These are phyloP conservation scores for Clausena lansium DNA, from an alignment of 345 rosid genomes.

Conservation along the genomic window DNA sequence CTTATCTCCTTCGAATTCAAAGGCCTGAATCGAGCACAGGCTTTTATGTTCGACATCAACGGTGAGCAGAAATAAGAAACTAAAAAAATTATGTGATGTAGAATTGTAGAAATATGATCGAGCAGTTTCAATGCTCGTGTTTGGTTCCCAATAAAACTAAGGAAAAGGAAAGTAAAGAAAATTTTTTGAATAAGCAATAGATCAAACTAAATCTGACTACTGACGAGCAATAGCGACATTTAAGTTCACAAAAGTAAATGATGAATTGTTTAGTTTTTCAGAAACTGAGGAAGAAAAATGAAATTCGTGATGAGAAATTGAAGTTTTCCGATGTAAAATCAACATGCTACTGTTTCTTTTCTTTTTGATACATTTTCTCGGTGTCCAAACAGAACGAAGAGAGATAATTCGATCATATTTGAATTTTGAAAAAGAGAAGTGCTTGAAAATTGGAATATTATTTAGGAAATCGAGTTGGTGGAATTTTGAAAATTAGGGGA, in stretches of 20 bases:
- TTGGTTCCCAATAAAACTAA: conserved; percentile 1
- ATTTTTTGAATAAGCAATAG: background rate
- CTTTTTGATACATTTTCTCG: background rate
- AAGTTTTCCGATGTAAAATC: background rate
- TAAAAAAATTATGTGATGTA: background rate
- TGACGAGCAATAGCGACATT: background rate
- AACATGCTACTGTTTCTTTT: background rate
- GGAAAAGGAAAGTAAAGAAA: background rate
- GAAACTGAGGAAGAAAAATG: background rate
- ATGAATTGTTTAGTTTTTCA: background rate
- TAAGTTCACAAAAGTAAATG: background rate
- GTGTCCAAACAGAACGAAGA: background rate
- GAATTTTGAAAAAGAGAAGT: background rate
- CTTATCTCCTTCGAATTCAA: conserved; percentile 60
- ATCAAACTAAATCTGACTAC: background rate
- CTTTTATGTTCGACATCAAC: conserved; percentile 56
- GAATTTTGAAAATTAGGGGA: background rate
- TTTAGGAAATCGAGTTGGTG: background rate
- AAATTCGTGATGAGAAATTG: background rate
- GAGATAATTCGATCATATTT: background rate
- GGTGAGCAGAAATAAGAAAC: background rate
- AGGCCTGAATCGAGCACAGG: conserved; percentile 84
- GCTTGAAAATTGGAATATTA: background rate
- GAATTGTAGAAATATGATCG: background rate
- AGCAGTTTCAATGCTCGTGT: background rate